These are phyloP conservation scores for Ogataea wickerhamii DNA, from an alignment of 805 yeast genomes.

Conservation along the genomic window DNA sequence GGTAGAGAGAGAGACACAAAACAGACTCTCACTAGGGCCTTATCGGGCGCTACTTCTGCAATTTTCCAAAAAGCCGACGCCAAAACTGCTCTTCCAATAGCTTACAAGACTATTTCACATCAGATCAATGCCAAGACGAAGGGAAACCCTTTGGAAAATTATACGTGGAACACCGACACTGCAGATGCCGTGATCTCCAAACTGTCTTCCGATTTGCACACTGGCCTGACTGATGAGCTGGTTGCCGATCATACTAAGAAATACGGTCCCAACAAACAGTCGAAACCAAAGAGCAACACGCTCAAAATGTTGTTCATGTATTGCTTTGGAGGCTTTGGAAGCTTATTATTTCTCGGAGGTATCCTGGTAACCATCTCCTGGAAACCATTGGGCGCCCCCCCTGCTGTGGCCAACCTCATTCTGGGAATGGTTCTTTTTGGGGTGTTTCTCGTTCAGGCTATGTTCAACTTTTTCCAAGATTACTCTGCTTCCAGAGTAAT, in stretches of 20 bases:
- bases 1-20: neutral
- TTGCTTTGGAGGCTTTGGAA: constrained; percentile 4
- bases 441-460: constrained; percentile 3
- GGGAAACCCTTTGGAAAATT: constrained; percentile 1
- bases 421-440: constrained; percentile 5
- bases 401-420: constrained; percentile 2
- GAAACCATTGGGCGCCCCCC: constrained; percentile 4
- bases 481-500: constrained; percentile 44
- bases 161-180: constrained; percentile 2
- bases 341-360: constrained; percentile 3
- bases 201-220: neutral
- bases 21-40: neutral
- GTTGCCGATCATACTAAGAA: neutral
- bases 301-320: neutral
- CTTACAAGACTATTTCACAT: constrained; percentile 1
- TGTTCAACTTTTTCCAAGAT: constrained; percentile 34
- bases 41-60: neutral
- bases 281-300: constrained; percentile 1
- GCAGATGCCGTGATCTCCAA: neutral
- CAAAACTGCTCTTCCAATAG: neutral
- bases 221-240: neutral
- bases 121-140: constrained; percentile 1
- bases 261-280: constrained; percentile 2
- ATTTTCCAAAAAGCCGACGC: neutral
- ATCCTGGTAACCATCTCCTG: constrained; percentile 4